phyloP scores from a whole-genome alignment of 495 filamentous ascomycete genomes.

The Chaetomium fimeti region DNA sequence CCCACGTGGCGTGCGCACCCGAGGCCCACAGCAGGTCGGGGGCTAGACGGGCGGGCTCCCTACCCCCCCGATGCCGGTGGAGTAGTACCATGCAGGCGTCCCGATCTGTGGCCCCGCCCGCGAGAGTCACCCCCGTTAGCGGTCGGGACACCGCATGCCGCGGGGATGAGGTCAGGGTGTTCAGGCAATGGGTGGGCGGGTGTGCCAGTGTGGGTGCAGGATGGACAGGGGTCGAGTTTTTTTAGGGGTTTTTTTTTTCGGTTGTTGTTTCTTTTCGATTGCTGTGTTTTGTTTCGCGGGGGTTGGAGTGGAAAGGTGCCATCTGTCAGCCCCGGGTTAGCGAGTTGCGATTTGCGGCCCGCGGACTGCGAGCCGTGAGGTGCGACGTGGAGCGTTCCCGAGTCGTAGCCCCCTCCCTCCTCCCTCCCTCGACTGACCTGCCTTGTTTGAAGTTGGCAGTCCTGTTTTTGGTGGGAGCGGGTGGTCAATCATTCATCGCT shows the following conservation, averaged over 20 bases:
- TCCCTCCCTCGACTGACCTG: too few relatives aligned
- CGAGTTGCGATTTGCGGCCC: too few relatives aligned
- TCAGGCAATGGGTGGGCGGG: conserved; percentile 6
- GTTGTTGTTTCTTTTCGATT: background rate
- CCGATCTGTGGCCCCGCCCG: background rate
- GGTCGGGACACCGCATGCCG: background rate
- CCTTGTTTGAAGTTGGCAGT: background rate
- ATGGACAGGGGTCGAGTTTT: conserved; percentile 14
- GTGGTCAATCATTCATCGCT: background rate
- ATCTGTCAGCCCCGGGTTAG: too few relatives aligned
- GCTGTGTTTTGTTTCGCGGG: background rate
- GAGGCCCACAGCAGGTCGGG: background rate
- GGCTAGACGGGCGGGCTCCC: too few relatives aligned
- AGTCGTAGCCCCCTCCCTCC: too few relatives aligned
- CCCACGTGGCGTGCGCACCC: background rate
- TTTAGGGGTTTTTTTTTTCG: background rate
- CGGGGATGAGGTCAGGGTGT: background rate
- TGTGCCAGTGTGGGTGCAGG: conserved; percentile 27
- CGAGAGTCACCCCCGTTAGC: background rate
- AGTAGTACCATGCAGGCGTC: too few relatives aligned
- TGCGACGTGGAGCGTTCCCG: too few relatives aligned
- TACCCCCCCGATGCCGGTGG: too few relatives aligned
- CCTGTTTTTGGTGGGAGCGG: background rate
- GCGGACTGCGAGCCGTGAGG: too few relatives aligned
- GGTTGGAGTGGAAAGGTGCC: too few relatives aligned